Conservation (phyloP, 768 basidiomycete species). For the Crepidotus variabilis region DNA sequence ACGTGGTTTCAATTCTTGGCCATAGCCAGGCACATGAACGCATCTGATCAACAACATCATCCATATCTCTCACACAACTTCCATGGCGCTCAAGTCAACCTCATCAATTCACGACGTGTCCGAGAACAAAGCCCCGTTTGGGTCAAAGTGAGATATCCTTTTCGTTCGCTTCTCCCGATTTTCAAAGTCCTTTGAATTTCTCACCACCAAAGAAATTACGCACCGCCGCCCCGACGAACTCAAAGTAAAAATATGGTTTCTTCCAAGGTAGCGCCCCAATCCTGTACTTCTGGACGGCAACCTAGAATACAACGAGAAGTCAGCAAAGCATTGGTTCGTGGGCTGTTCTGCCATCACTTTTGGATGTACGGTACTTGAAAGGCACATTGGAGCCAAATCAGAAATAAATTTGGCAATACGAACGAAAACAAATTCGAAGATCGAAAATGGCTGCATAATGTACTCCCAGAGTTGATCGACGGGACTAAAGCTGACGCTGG, state of each 20-base stretch:
- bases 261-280: conserved; percentile 63
- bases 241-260: conserved; percentile 74
- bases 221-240: no score
- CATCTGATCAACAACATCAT: neutral
- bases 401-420: conserved; percentile 91
- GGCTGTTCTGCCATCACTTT: neutral
- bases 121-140: neutral
- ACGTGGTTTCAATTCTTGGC: neutral
- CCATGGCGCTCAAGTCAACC: neutral
- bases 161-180: neutral
- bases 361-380: neutral
- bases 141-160: neutral
- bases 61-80: neutral
- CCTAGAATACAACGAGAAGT: conserved; percentile 66
- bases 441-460: conserved; percentile 93
- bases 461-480: conserved; percentile 84
- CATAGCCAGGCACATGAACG: neutral
- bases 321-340: conserved; percentile 66
- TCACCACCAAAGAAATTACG: no score
- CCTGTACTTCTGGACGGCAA: conserved; percentile 78
- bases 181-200: neutral
- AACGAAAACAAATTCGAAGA: conserved; percentile 88
- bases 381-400: conserved; percentile 29
- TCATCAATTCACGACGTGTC: neutral
- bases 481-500: conserved; percentile 79